Evolutionary conservation across 1,139 yeast genomes (phyloP), one percentile per base, ranked within the genome.

Genomic region (Lodderomyces margitis): DNA sequence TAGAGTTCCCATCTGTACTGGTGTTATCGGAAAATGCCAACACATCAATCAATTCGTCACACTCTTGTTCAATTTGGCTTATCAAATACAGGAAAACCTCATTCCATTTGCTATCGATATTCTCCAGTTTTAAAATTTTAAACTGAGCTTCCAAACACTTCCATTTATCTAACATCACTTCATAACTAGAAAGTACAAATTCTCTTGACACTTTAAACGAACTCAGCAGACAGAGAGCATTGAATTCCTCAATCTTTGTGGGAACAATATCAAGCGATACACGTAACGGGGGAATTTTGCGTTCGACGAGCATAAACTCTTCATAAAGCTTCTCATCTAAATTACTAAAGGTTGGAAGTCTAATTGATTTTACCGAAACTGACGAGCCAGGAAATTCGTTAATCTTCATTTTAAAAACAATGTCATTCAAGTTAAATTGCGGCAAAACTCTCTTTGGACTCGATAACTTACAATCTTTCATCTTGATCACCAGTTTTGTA

Each of bases 221-320:
- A 17, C 43, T 33, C 14, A 17, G 40, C 38, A 45, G 31, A 38
- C 69, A 73, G 38, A 58, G 55, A 14, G 53, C 56, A 41, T 55
- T 61, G 54, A 70, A 75, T 39, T 67, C 70, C 16, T 77, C 77
- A 17, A 83, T 64, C 40, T 84, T 64, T 12, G 64, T 53, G 0
- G 87, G 86, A 4, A 84, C 65, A 42, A 81, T 74, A 35, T 74
- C 70, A n/a, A 84, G 53, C 15, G 91, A 81, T 2, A 81, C 82
- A 35, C 66, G 64, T 36, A 83, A 61, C 0, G 87, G 87, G 25
- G 64, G 66, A 10, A 80, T 50, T 24, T 66, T 57, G 5, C 62
- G 49, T 21, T 64, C 66, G 8, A 73, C 53, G 4, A 48, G 52
- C 11, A 60, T 41, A 45, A 66, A 68, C 21, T 60, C 61, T 6